Base-by-base conservation (phyloP, 345 rosid species). In the Lepidium didymum region DNA sequence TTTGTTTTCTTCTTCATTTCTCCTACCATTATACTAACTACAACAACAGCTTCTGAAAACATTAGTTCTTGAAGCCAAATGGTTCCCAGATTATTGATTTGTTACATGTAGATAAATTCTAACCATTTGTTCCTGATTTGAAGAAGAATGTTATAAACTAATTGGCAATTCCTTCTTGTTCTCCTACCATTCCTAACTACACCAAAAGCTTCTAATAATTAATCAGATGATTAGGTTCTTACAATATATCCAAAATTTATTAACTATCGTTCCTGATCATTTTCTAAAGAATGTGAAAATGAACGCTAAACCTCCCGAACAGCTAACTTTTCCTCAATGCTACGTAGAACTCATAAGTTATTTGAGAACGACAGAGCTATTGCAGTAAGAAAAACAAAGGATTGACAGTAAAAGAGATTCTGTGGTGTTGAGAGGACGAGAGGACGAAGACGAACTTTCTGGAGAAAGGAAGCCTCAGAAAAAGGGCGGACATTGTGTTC, bases 381-480 rank as follows among this genome's bases (percentile, higher is more conserved):
- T n/a, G 35, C 35, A 40, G 43, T 16, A 58, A 13, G 16, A 19
- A 12, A 18, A 27, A 14, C 3, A 31, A 51, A 36, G 11, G 56
- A 49, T 10, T 19, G 23, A 8, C 6, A 10, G 51, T 25, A 4
- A 38, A 14, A 23, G 5, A 51, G 2, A 66, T 1, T 37, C 15
- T 6, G 42, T 0, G n/a, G 5, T 16, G 50, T 12, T 50, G 42
- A 19, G 38, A 9, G 1, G 33, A 40, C 38, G 44, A 38, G 29
- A 7, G 29, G 45, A 34, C 53, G 33, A 49, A 62, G 47, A 64
- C 68, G 4, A 81, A 94, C 99, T 81, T 89, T 59, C 99, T 81
- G 10, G 96, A 89, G 81, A 94, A 94, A 47, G 96, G 96, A 64
- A 89, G 97, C 85, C 79, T 84, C 79, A 94, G 69, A 73, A 94